Base-by-base conservation (phyloP, 768 basidiomycete genomes). In the Chalciporus piperatus region DNA sequence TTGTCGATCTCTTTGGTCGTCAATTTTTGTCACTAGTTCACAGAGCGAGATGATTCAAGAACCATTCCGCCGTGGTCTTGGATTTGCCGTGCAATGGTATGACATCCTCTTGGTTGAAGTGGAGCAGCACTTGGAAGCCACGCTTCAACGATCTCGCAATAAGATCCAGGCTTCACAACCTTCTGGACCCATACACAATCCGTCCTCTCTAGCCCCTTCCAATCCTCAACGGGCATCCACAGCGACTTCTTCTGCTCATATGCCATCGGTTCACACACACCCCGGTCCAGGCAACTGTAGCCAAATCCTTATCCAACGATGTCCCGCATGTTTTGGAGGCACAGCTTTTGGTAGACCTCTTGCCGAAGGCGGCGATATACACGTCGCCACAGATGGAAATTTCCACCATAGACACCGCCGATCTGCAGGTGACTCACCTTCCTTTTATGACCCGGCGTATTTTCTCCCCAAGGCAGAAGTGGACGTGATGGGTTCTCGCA, bases 351-450 rank as follows among this genome's bases (percentile, higher is more conserved):
- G 63, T 0, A 42, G 50, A 4, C 19, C 48, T 1, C 38, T 56
- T 2, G 5, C 17, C 12, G 20, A 48, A 6, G 72, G 75, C 0
- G 68, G 63, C 2, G 72, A 76, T 48, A 59, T 75, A 9, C 72
- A 74, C 35, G 54, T 76, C 1, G 63, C 63, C 0, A 59, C 61
- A 0, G 73, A 76, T 59, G 71, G 72, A 0, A 74, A 73, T 35
- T 75, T 76, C 51, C 68, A 72, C 42, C 72, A 76, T 48, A 55
- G 64, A 0, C 74, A 78, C 47, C 44, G 60, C 2, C 17, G 44
- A 1, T 44, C 51, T 4, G 67, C 64, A 0, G 72, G 71, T 4
- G 63, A 74, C 40, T 61, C 68, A 23, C 67, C 70, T 0, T 20
- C 43, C 5, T 72, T 71, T 22, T 68, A 74, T 23, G 54, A 70